Base-by-base conservation (phyloP, 441 rosid genomes). In the Raphanus hybrid region DNA sequence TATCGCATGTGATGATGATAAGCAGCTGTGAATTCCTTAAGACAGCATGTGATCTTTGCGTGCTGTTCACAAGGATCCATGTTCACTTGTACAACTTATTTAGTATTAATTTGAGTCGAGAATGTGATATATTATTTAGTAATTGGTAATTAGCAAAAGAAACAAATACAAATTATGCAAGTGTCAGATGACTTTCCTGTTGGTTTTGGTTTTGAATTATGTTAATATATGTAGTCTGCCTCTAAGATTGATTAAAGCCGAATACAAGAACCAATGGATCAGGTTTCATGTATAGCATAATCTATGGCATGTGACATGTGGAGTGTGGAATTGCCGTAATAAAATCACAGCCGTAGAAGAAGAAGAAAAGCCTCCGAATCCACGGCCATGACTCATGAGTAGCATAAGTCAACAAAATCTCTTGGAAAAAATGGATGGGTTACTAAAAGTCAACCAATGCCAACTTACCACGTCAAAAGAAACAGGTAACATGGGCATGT, bases 271-370 rank as follows among this genome's bases (percentile, higher is more conserved):
- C 10, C 2, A 34, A 0, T 48, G 2, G 50, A 59, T 45, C 64
- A 67, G 29, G 74, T 67, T 78, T 78, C 43, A 59, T 58, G 48
- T 57, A 66, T 66, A 16, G 70, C 78, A 26, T 73, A 73, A 78
- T 16, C 14, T 61, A 61, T 78, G 81, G 77, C 81, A 78, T 78
- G 81, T 78, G 78, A 73, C 74, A 78, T 59, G 64, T 72, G 71
- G 65, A 48, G 6, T 11, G 7, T n/a, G 50, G 27, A 23, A 1
- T 71, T 66, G 0, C 23, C 37, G 16, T 37, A 73, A 50, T 39
- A 54, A 74, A 54, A 55, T 64, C 57, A 35, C 12, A 39, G 62
- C 71, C 78, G 78, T 45, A 32, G 43, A 67, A 37, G 62, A 67
- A 37, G 62, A 8, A 41, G 37, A 29, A 45, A 39, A 8, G 37